Base-by-base conservation (phyloP, 2,329 filamentous ascomycete genomes). In the Macrophomina pseudophaseolina region DNA sequence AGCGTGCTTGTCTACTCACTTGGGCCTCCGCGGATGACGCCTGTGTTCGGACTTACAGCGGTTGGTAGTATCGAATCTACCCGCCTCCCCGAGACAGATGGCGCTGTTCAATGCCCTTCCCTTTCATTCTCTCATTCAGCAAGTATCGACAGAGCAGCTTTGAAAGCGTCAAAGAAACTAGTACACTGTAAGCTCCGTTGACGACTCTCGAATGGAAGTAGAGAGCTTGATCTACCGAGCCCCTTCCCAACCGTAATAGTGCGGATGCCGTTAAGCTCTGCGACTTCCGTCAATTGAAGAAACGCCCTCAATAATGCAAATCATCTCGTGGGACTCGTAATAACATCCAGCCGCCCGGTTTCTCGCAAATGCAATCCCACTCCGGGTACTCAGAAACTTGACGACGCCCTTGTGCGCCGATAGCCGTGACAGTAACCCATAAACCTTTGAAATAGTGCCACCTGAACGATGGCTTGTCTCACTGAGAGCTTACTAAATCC, bases 301-400 rank as follows among this genome's bases (percentile, higher is more conserved):
- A 46, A 49, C 58, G 58, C 58, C 58, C 32, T n/a, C 58, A 49
- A 28, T 23, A 49, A 62, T 62, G 58, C 58, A 32, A 42, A 62
- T 49, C n/a, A 49, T 38, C 44, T 62, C 58, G 58, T 62, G 30
- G 49, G 58, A 62, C 58, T 62, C 58, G 44, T 62, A 62, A 49
- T n/a, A 44, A 62, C 58, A 62, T 62, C 58, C 49, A 32, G 38
- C 58, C 40, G 40, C 23, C 28, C 38, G n/a, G 18, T 32, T 28
- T 28, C 28, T 42, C 40, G 42, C 28, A 48, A 46, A 59, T 59
- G 56, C 16, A 59, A 46, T 12, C 56, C 56, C 56, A 60, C 38
- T 60, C 12, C 32, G 18, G 35, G 42, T 60, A 60, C 56, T 48
- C 23, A 18, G 28, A 12, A 46, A 48, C 18, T 16, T 18, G 53